phyloP scores from a whole-genome alignment of 805 yeast species.

The Metschnikowia gruessii region DNA sequence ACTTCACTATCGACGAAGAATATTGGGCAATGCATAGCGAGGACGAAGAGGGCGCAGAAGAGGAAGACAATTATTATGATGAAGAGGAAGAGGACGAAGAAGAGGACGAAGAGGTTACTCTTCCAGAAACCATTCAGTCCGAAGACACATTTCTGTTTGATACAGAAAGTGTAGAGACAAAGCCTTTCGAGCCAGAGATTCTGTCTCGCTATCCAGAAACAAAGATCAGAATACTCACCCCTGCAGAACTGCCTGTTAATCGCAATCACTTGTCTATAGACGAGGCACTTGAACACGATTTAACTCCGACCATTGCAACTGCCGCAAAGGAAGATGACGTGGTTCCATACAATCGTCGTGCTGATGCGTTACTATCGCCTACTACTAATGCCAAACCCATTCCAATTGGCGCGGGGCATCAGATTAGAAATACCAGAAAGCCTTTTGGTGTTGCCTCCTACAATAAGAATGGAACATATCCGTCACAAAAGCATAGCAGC shows the following conservation, averaged over 20 bases:
- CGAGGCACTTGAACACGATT: conserved; percentile 12
- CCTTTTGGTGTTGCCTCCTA: conserved; percentile 68
- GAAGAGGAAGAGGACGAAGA: conserved; percentile 18
- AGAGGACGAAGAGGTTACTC: conserved; percentile 2
- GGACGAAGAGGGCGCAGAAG: conserved; percentile 41
- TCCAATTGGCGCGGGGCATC: conserved; percentile 34
- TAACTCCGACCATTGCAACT: conserved; percentile 2
- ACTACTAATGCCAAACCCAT: conserved; percentile 39
- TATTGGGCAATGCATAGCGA: conserved; percentile 45
- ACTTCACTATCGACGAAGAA: conserved; percentile 79
- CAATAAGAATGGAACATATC: conserved; percentile 23
- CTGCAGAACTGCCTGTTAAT: conserved; percentile 1
- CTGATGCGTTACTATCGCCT: conserved; percentile 42
- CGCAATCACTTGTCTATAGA: conserved; percentile 7
- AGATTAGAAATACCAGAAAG: conserved; percentile 46
- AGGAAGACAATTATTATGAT: conserved; percentile 25
- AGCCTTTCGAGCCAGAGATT: not conserved
- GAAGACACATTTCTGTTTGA: conserved; percentile 7
- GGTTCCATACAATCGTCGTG: conserved; percentile 39
- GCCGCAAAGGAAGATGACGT: conserved; percentile 10
- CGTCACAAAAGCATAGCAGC: conserved; percentile 10
- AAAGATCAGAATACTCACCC: not conserved
- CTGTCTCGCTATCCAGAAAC: not conserved
- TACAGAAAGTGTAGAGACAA: conserved; percentile 1
- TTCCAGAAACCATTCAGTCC: conserved; percentile 1